Conservation (phyloP, 345 rosid species). For the Hibiscus trionum region DNA sequence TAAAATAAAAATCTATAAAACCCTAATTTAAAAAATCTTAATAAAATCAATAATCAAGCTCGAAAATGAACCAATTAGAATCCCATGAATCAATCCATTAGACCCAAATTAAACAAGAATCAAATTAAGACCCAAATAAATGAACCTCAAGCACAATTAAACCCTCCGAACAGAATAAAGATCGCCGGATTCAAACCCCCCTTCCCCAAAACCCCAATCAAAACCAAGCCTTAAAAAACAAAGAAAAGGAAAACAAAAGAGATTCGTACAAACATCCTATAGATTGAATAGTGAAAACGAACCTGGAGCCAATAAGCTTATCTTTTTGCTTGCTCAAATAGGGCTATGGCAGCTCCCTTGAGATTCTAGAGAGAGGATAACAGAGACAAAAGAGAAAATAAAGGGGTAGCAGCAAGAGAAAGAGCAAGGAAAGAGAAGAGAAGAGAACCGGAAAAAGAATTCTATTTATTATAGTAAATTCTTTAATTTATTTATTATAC, state of each 20-base stretch:
- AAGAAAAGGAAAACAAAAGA: no score
- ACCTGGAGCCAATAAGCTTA: slow-evolving; percentile 25
- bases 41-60: slow-evolving; percentile 15
- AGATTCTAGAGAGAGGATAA: no score
- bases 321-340: slow-evolving; percentile 9
- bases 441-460: background rate
- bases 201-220: slow-evolving; percentile 30
- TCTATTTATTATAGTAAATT: slow-evolving; percentile 2
- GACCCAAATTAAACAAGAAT: slow-evolving; percentile 6
- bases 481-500: background rate
- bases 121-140: slow-evolving; percentile 15
- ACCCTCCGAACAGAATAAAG: background rate
- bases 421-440: slow-evolving; percentile 18
- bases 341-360: slow-evolving; percentile 30
- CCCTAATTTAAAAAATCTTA: slow-evolving; percentile 18
- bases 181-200: background rate
- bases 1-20: slow-evolving; percentile 23
- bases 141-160: slow-evolving; percentile 17
- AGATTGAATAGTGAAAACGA: slow-evolving; percentile 39
- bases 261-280: slow-evolving; percentile 12
- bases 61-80: slow-evolving; percentile 4
- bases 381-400: no score
- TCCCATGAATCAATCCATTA: slow-evolving; percentile 10
- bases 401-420: slow-evolving; percentile 13
- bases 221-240: slow-evolving; percentile 31